Evolutionary conservation across 2,329 filamentous ascomycete species (phyloP).

Genomic region (Diaporthe batatas): DNA sequence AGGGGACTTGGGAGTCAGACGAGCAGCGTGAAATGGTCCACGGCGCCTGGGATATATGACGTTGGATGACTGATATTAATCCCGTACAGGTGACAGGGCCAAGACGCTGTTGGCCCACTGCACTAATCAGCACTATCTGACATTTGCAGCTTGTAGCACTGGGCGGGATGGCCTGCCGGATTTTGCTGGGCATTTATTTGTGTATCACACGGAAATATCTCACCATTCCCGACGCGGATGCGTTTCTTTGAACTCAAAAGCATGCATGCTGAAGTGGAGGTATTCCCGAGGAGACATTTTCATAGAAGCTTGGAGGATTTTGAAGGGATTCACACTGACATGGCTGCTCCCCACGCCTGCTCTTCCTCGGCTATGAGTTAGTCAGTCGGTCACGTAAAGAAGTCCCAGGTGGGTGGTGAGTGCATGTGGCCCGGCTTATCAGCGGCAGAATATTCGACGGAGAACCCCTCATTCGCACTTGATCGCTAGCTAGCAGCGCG

Average conservation of each 20-base stretch:
- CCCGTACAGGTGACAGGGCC: constrained; percentile 6
- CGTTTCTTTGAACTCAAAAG: too few species aligned
- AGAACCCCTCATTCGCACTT: constrained; percentile 17
- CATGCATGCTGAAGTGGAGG: too few species aligned
- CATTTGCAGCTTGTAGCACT: too few species aligned
- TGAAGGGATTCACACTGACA: neutral
- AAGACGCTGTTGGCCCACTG: neutral
- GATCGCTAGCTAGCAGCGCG: neutral
- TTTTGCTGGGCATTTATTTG: neutral
- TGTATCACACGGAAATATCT: neutral
- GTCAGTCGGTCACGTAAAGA: constrained; percentile 27
- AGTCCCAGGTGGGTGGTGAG: too few species aligned
- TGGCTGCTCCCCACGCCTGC: neutral
- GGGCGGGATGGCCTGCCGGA: neutral
- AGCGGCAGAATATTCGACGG: constrained; percentile 11
- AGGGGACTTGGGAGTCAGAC: neutral
- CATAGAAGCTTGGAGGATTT: neutral
- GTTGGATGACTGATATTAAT: neutral
- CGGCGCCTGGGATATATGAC: constrained; percentile 16
- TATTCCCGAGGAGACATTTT: accelerated
- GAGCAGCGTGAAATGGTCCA: neutral
- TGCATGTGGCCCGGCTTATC: neutral
- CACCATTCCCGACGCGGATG: too few species aligned
- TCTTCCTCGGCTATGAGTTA: constrained; percentile 5
- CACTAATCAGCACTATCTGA: neutral